Evolutionary conservation across 306 rosid genomes (phyloP), one percentile per base, ranked within the genome.

Genomic region (Quercus suber): DNA sequence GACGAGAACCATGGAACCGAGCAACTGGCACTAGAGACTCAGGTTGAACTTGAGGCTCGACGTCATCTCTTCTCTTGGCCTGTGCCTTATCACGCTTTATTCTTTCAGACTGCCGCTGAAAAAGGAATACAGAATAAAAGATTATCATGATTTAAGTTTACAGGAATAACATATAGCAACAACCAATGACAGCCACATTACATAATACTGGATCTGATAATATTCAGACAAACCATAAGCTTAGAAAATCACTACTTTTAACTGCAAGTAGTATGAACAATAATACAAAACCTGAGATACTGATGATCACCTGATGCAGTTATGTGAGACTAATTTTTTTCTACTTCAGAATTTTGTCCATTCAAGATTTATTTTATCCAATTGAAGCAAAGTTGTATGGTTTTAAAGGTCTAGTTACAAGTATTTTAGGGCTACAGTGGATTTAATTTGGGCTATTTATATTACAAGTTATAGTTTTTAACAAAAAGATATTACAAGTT

Each of bases 1-100:
- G 98, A 78, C 99, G 98, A 83, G 99, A 96, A 76, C 97, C 96
- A 73, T 71, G 94, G 81, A 83, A 96, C 68, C 86, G 87, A 76
- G 92, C 80, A 79, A 96, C 88, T 37, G 98, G 83, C 81, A 93
- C 98, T 45, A 93, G 76, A 69, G 94, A 84, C 67, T 89, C 93
- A 2, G 98, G 99, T 83, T 84, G 92, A 79, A 65, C 78, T 81
- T 86, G 89, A 76, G 99, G 98, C 69, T 64, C 85, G 2, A 73
- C 86, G 60, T 96, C 98, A 85, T 96, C 98, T 73, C 98, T 97
- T 83, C 98, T 89, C 80, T 87, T 87, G 3, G 79, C 63, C 79
- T 90, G 96, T 71, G 82, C 86, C 88, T 96, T 96, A 27, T 89
- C 94, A 45, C 98, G 98, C 83, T 90, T 96, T 64, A 88, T 91